Conservation (phyloP, 306 rosid species). For the Phaseolus lunatus region DNA sequence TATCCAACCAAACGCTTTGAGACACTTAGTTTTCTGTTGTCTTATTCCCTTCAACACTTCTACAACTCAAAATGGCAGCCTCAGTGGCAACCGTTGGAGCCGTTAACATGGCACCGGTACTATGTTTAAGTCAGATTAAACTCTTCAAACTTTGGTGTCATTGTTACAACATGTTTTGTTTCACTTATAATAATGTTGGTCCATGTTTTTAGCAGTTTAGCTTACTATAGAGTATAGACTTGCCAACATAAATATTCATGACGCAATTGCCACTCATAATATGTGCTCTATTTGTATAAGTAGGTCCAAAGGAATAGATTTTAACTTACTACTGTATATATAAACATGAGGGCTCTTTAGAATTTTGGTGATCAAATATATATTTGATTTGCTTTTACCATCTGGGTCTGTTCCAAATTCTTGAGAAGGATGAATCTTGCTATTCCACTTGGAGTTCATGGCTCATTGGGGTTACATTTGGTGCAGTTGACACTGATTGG, state of each 20-base stretch:
- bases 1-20: conserved; percentile 25
- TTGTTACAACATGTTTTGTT: conserved; percentile 1
- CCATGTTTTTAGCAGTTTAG: no score
- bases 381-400: background rate
- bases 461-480: conserved; percentile 19
- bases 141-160: conserved; percentile 13
- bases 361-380: background rate
- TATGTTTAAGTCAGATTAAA: background rate
- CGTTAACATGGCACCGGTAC: conserved; percentile 63
- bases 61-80: conserved; percentile 61
- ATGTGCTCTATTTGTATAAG: background rate
- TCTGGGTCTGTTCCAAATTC: conserved; percentile 9
- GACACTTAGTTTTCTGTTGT: conserved; percentile 38
- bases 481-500: conserved; percentile 66
- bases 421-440: conserved; percentile 22
- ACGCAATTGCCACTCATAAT: background rate
- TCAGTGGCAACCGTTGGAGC: conserved; percentile 64
- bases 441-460: background rate
- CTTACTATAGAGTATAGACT: no score
- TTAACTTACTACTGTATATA: background rate
- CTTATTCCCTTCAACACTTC: conserved; percentile 32
- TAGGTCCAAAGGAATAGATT: background rate
- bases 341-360: background rate
- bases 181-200: background rate
- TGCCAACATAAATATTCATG: background rate